phyloP scores from a whole-genome alignment of 768 basidiomycete species.

The Dentipellis fragilis region DNA sequence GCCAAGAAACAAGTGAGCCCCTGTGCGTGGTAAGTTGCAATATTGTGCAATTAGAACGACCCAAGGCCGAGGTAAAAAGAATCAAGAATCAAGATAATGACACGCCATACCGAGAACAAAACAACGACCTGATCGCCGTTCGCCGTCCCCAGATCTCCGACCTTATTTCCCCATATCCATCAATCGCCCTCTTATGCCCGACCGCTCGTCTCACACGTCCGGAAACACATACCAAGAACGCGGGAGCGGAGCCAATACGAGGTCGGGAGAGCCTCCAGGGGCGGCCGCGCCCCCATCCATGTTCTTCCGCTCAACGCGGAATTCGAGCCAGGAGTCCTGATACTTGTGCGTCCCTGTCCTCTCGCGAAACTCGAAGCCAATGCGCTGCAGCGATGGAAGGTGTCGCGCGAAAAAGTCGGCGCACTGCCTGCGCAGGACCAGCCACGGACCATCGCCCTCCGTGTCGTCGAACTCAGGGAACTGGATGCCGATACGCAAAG shows the following conservation, averaged over 20 bases:
- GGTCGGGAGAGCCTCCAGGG: conserved; percentile 14
- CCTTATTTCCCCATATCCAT: too few relatives aligned
- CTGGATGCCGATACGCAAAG: conserved; percentile 26
- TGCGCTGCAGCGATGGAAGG: conserved; percentile 22
- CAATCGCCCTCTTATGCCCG: not conserved
- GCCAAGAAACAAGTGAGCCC: not conserved
- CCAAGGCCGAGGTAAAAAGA: not conserved
- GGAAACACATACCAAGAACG: conserved; percentile 24
- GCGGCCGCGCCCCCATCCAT: not conserved
- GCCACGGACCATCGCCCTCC: conserved; percentile 18
- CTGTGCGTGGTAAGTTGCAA: not conserved
- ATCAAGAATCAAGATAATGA: not conserved
- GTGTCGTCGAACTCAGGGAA: conserved; percentile 23
- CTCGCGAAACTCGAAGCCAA: conserved; percentile 28
- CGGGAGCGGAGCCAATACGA: conserved; percentile 13
- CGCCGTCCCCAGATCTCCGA: too few relatives aligned
- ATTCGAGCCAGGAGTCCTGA: conserved; percentile 28
- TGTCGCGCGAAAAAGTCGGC: conserved; percentile 21
- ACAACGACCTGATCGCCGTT: not conserved
- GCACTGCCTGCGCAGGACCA: conserved; percentile 18
- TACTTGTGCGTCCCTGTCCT: conserved; percentile 26
- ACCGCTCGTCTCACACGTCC: conserved; percentile 20
- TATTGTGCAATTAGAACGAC: not conserved
- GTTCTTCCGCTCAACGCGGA: conserved; percentile 8
- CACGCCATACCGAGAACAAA: not conserved